phyloP scores from a whole-genome alignment of 768 basidiomycete genomes.

The Lactarius psammicola region DNA sequence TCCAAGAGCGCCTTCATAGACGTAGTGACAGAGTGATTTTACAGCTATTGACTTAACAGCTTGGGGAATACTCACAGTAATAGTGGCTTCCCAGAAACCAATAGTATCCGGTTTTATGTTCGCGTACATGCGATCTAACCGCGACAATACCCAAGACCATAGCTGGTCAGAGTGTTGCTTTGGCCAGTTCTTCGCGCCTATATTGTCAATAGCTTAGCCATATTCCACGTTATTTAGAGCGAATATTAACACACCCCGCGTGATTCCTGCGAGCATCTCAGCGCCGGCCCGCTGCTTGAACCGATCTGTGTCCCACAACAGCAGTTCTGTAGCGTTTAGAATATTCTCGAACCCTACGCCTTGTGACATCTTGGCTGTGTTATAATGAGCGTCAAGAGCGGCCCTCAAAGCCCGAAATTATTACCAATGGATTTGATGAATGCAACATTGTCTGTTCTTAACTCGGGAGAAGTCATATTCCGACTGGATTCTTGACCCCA shows the following conservation, averaged over 20 bases:
- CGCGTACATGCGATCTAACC: conserved; percentile 60
- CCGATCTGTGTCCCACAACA: conserved; percentile 66
- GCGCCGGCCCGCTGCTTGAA: conserved; percentile 85
- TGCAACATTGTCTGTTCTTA: conserved; percentile 52
- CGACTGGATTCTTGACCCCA: conserved; percentile 83
- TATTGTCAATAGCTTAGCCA: conserved; percentile 19
- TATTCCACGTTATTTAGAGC: background rate
- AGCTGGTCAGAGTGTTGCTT: conserved; percentile 49
- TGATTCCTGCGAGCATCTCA: conserved; percentile 68
- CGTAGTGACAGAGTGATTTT: background rate
- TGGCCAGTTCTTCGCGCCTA: conserved; percentile 86
- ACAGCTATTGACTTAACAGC: conserved; percentile 1
- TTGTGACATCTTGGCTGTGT: conserved; percentile 65
- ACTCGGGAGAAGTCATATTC: conserved; percentile 48
- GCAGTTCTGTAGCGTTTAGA: conserved; percentile 54
- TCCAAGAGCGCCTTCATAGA: conserved; percentile 42
- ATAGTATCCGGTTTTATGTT: conserved; percentile 87
- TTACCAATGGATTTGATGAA: conserved; percentile 53
- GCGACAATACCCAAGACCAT: conserved; percentile 70
- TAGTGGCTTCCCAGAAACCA: conserved; percentile 66
- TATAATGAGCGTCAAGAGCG: conserved; percentile 17
- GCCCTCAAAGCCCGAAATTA: conserved; percentile 23
- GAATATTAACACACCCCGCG: conserved; percentile 55
- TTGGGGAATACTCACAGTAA: conserved; percentile 45
- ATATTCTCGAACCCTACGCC: conserved; percentile 50